These are phyloP conservation scores for Antitrichia curtipendula DNA, from an alignment of 225 moss, liverwort and hornwort species.

Conservation along the genomic window DNA sequence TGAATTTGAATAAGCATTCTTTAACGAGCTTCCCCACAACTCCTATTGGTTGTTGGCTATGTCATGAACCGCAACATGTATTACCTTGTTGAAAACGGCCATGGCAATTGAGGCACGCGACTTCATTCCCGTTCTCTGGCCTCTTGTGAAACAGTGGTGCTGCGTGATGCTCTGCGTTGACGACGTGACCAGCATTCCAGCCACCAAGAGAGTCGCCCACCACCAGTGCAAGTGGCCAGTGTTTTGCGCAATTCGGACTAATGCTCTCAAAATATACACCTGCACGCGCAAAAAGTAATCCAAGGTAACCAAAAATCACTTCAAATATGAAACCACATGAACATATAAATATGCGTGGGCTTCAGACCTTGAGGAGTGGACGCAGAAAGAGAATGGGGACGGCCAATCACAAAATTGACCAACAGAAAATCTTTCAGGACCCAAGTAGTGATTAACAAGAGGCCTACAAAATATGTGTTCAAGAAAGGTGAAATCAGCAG, in stretches of 20 bases:
- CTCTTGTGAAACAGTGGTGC: slow-evolving; percentile 49
- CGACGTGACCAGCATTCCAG: slow-evolving; percentile 54
- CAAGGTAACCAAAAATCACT: not conserved
- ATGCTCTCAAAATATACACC: slow-evolving; percentile 57
- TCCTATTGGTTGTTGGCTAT: not conserved
- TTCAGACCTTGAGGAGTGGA: not conserved
- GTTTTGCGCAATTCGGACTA: slow-evolving; percentile 43
- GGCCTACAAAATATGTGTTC: not conserved
- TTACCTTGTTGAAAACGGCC: slow-evolving; percentile 86
- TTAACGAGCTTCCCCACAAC: not conserved
- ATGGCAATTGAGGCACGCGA: slow-evolving; percentile 57
- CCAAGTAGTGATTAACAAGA: not conserved
- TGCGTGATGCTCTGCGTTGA: slow-evolving; percentile 37
- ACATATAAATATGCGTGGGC: not conserved
- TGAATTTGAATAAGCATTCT: not conserved
- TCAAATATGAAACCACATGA: not conserved
- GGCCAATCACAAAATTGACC: not conserved
- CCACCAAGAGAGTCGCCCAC: slow-evolving; percentile 63
- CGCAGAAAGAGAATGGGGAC: not conserved
- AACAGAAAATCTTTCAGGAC: not conserved
- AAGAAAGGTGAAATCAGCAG: not conserved
- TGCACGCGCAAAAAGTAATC: not conserved
- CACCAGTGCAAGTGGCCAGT: slow-evolving; percentile 45
- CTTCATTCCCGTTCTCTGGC: slow-evolving; percentile 60
- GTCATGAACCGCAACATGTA: not conserved